Conservation (phyloP, 441 rosid species). For the Pelargonium fulgidum region DNA sequence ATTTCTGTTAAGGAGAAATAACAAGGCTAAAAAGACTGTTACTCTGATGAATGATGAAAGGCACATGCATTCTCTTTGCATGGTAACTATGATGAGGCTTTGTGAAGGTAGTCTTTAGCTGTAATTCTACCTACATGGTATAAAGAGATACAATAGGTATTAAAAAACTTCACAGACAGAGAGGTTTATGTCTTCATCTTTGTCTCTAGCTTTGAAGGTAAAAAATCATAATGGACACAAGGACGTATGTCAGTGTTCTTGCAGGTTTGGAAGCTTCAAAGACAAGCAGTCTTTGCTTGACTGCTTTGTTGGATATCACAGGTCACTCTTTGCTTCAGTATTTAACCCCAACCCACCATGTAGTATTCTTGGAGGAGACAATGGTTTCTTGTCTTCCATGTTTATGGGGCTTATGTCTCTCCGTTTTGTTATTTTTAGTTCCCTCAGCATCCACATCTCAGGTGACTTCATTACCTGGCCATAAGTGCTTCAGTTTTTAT, state of each 20-base stretch:
- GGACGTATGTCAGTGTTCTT: conserved; percentile 25
- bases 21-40: conserved; percentile 3
- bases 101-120: conserved; percentile 22
- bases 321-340: conserved; percentile 17
- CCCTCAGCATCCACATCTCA: conserved; percentile 28
- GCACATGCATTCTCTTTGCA: conserved; percentile 32
- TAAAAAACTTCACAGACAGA: background rate
- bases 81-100: conserved; percentile 28
- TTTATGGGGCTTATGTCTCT: conserved; percentile 33
- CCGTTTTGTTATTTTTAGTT: conserved; percentile 25
- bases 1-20: background rate
- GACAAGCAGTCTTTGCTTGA: conserved; percentile 25
- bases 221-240: conserved; percentile 29
- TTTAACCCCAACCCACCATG: conserved; percentile 30
- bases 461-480: conserved; percentile 16
- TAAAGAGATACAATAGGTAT: conserved; percentile 10
- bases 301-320: conserved; percentile 15
- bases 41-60: conserved; percentile 28
- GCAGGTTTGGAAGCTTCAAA: conserved; percentile 29
- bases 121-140: conserved; percentile 16
- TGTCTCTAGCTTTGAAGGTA: conserved; percentile 35
- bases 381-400: conserved; percentile 27
- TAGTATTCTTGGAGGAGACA: conserved; percentile 23
- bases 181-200: conserved; percentile 10
- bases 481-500: conserved; percentile 8